These are phyloP conservation scores for Penicillium carneum DNA, from an alignment of 2,329 filamentous ascomycete species.

Conservation along the genomic window DNA sequence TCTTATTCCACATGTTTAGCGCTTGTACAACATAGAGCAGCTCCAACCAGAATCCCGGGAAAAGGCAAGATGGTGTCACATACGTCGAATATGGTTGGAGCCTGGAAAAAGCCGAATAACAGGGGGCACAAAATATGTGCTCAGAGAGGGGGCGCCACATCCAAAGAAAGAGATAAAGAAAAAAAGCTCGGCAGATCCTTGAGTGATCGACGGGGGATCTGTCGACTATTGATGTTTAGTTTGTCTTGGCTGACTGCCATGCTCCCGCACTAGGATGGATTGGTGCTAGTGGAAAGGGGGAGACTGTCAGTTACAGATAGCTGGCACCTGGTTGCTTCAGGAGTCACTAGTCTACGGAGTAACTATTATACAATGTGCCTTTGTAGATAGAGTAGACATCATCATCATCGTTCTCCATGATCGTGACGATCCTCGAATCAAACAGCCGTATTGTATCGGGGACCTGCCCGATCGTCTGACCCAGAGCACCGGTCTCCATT, in stretches of 20 bases:
- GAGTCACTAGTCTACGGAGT: slow-evolving; percentile 29
- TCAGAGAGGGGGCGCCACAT: slow-evolving; percentile 18
- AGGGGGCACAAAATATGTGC: slow-evolving; percentile 5
- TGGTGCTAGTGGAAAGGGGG: slow-evolving; percentile 14
- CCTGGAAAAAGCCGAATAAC: slow-evolving; percentile 4
- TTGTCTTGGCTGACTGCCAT: slow-evolving; percentile 43
- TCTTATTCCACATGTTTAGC: slow-evolving; percentile 34
- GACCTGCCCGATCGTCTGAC: slow-evolving; percentile 20
- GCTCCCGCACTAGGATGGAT: slow-evolving; percentile 20
- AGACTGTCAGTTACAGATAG: slow-evolving; percentile 22
- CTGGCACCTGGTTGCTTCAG: slow-evolving; percentile 28
- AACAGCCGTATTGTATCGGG: slow-evolving; percentile 7
- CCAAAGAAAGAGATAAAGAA: slow-evolving; percentile 23
- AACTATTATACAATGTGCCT: background rate
- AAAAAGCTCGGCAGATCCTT: slow-evolving; percentile 41
- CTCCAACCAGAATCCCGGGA: slow-evolving; percentile 26
- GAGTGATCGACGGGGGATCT: slow-evolving; percentile 49
- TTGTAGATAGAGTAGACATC: slow-evolving; percentile 11
- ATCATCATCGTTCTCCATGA: slow-evolving; percentile 15
- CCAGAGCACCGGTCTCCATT: slow-evolving; percentile 13
- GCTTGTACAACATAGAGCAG: slow-evolving; percentile 22
- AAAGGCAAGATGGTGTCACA: slow-evolving; percentile 19
- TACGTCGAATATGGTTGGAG: slow-evolving; percentile 20
- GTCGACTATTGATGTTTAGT: slow-evolving; percentile 51
- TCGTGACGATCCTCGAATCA: slow-evolving; percentile 18